A percentile compares a stretch with the other conserved stretches of the same genome.
Evolutionary conservation across 805 yeast genomes (phyloP).

Genomic region (Metschnikowia drakensbergensis): DNA sequence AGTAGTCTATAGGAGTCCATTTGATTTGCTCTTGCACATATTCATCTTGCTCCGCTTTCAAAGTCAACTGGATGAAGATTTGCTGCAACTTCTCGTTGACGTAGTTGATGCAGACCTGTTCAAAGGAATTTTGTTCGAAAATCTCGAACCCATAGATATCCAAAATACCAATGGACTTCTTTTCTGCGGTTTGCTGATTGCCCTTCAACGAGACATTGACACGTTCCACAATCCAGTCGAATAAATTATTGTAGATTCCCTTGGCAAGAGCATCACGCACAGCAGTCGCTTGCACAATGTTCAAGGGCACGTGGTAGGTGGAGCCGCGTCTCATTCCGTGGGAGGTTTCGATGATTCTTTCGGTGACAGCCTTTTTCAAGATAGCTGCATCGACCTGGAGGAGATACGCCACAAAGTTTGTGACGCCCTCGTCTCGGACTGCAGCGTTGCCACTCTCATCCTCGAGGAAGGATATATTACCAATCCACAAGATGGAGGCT

Average conservation of each 20-base stretch:
- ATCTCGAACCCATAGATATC: conserved; percentile 97
- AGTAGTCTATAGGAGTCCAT: conserved; percentile 97
- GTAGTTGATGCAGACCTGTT: conserved; percentile 91
- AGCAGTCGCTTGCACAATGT: conserved; percentile 88
- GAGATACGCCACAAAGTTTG: conserved; percentile 89
- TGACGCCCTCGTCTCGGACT: conserved; percentile 82
- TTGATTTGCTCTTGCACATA: conserved; percentile 91
- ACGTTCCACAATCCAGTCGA: conserved; percentile 94
- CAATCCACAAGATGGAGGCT: conserved; percentile 89
- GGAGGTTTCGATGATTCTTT: conserved; percentile 82
- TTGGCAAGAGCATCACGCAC: conserved; percentile 94
- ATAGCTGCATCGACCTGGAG: conserved; percentile 71
- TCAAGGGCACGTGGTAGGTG: conserved; percentile 89
- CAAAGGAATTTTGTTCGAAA: conserved; percentile 91
- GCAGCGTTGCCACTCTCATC: conserved; percentile 83
- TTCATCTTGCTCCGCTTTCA: conserved; percentile 97
- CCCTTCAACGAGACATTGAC: conserved; percentile 73
- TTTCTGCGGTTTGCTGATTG: conserved; percentile 28
- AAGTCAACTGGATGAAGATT: conserved; percentile 90
- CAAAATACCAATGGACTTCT: conserved; percentile 82
- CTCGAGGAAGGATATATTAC: conserved; percentile 82
- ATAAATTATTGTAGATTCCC: conserved; percentile 85
- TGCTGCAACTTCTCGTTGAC: conserved; percentile 96
- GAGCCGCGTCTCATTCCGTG: conserved; percentile 91
- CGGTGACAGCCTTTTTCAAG: conserved; percentile 64